phyloP scores from a whole-genome alignment of 345 rosid genomes.

The Eucalyptus tenuipes region DNA sequence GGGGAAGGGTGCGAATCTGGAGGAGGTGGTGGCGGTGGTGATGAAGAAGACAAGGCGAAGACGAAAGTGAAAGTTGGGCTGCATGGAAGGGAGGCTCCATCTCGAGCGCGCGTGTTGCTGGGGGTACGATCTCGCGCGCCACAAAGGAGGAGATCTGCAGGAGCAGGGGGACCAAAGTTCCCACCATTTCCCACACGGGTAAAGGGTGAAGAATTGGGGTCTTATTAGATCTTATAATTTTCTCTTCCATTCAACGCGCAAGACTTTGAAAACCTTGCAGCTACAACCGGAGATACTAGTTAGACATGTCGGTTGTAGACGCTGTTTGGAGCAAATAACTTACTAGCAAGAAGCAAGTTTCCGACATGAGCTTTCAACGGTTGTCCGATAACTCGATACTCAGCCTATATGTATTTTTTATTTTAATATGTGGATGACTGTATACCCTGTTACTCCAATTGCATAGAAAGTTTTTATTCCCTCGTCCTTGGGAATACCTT shows the following conservation, averaged over 20 bases:
- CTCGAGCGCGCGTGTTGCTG: neutral
- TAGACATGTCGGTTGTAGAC: no score
- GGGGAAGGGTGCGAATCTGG: neutral
- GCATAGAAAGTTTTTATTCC: accelerated
- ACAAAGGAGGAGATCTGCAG: neutral
- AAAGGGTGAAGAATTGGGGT: no score
- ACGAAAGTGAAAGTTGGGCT: neutral
- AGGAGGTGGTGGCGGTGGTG: neutral
- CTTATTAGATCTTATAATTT: no score
- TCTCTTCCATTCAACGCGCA: no score
- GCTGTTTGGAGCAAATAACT: accelerated
- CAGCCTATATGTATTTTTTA: accelerated
- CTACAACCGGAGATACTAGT: no score
- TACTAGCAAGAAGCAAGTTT: no score
- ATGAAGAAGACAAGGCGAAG: neutral
- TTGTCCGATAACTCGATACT: no score
- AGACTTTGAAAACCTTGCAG: neutral
- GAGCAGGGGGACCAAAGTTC: neutral
- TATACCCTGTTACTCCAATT: accelerated
- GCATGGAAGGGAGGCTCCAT: neutral
- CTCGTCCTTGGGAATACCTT: accelerated
- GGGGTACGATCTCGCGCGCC: neutral
- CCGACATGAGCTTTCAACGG: accelerated
- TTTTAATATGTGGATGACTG: accelerated
- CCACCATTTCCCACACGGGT: no score